phyloP scores from a whole-genome alignment of 495 filamentous ascomycete genomes.

The Tricharina praecox region DNA sequence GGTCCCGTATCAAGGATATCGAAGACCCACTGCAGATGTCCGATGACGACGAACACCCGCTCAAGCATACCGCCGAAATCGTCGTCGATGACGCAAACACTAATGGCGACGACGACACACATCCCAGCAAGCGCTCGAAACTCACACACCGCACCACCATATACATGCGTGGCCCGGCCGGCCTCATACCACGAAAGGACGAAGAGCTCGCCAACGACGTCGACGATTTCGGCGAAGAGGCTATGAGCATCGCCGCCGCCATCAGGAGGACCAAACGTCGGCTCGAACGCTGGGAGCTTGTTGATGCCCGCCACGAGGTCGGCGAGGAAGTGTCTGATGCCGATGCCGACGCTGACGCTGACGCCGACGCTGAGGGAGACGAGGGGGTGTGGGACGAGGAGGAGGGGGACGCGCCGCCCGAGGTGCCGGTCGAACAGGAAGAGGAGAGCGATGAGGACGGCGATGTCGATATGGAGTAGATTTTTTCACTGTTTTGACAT shows the following conservation, averaged over 20 bases:
- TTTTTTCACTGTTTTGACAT: too few relatives aligned
- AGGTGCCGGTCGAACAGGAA: background rate
- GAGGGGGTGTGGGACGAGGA: too few relatives aligned
- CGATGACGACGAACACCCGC: conserved; percentile 44
- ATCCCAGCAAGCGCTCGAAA: conserved; percentile 16
- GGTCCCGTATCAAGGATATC: conserved; percentile 48
- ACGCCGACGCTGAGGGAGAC: too few relatives aligned
- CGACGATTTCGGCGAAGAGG: conserved; percentile 67
- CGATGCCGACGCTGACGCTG: too few relatives aligned
- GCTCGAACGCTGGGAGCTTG: conserved; percentile 54
- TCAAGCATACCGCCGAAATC: conserved; percentile 6
- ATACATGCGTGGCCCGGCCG: conserved; percentile 34
- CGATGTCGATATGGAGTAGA: conserved; percentile 2
- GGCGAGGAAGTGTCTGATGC: too few relatives aligned
- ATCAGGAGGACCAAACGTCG: conserved; percentile 50
- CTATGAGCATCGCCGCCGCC: conserved; percentile 51
- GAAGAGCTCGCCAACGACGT: conserved; percentile 33
- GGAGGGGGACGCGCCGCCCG: too few relatives aligned
- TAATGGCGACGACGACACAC: conserved; percentile 3
- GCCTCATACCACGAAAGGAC: conserved; percentile 46
- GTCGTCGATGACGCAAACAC: conserved; percentile 21
- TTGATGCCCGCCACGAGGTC: conserved; percentile 26
- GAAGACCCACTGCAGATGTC: conserved; percentile 60
- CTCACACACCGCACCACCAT: conserved; percentile 1
- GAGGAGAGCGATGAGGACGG: conserved; percentile 1